Conservation (phyloP, 306 rosid species). For the Amphicarpaea edgeworthii region DNA sequence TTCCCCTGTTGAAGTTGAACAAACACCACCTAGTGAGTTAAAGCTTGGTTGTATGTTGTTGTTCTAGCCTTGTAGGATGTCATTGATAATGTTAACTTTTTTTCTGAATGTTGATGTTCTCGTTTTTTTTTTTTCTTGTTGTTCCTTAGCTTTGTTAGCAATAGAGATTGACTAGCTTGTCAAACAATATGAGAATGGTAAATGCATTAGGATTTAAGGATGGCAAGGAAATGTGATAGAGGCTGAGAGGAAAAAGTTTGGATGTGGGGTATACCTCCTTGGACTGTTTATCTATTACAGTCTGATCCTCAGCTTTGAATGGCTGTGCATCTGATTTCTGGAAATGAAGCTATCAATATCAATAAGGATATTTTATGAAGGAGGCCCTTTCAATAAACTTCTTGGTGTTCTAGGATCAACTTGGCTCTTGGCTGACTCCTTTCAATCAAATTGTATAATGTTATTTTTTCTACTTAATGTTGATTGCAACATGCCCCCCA, state of each 20-base stretch:
- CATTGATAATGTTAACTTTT: not conserved
- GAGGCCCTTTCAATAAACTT: conserved; percentile 10
- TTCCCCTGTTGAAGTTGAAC: not conserved
- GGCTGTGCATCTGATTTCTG: conserved; percentile 16
- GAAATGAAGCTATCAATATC: conserved; percentile 3
- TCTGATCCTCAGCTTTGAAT: conserved; percentile 15
- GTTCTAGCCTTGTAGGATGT: conserved; percentile 8
- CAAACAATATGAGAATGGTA: not conserved
- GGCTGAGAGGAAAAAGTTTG: not conserved
- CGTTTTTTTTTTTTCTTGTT: conserved; percentile 13
- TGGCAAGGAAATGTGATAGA: conserved; percentile 19
- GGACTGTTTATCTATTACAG: not conserved
- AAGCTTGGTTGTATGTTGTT: conserved; percentile 5
- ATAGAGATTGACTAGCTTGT: conserved; percentile 16
- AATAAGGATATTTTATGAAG: conserved; percentile 21
- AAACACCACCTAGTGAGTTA: not conserved
- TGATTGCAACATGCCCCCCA: conserved; percentile 18
- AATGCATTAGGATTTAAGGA: not conserved
- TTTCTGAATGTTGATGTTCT: conserved; percentile 14
- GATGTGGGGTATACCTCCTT: conserved; percentile 4
- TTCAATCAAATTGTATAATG: conserved; percentile 2
- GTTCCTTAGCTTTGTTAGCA: conserved; percentile 18
- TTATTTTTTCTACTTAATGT: not conserved
- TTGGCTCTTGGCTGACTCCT: conserved; percentile 12
- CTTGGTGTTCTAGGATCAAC: conserved; percentile 22